A percentile compares a stretch with the other conserved stretches of the same genome.
phyloP scores from a whole-genome alignment of 2,329 filamentous ascomycete genomes.

The Falciphora oryzae region DNA sequence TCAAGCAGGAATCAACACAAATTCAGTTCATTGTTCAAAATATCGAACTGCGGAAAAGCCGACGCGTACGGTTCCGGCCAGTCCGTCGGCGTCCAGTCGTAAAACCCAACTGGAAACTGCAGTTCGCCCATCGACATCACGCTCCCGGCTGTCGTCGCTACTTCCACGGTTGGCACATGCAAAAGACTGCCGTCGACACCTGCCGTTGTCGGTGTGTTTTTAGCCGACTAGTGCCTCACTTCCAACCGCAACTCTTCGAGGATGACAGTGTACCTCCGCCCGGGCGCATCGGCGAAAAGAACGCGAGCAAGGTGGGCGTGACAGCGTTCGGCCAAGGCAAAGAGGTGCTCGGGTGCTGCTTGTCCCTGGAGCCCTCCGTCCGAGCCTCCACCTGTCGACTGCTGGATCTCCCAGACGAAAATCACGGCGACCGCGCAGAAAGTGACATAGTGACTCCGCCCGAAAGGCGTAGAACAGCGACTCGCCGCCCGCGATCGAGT shows the following conservation, averaged over 20 bases:
- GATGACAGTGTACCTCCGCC: slow-evolving; percentile 44
- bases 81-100: slow-evolving; percentile 6
- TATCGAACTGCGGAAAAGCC: background rate
- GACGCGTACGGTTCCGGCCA: slow-evolving; percentile 3
- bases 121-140: slow-evolving; percentile 8
- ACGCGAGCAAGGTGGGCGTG: slow-evolving; percentile 37
- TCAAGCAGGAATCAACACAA: background rate
- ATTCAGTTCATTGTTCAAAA: background rate
- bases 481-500: slow-evolving; percentile 32
- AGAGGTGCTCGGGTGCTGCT: slow-evolving; percentile 20
- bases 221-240: slow-evolving; percentile 12
- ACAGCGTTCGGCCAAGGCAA: slow-evolving; percentile 38
- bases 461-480: slow-evolving; percentile 42
- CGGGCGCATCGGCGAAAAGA: slow-evolving; percentile 35
- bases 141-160: slow-evolving; percentile 6
- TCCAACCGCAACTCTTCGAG: slow-evolving; percentile 44
- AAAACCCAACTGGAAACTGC: background rate
- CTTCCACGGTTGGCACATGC: background rate
- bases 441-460: slow-evolving; percentile 48
- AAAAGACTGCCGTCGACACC: background rate
- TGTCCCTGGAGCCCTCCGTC: slow-evolving; percentile 5
- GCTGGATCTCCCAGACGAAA: slow-evolving; percentile 48
- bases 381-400: slow-evolving; percentile 17
- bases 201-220: background rate
- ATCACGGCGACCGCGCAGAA: slow-evolving; percentile 49